phyloP scores from a whole-genome alignment of 257 asterid species.

The Nicotiana tabacum region DNA sequence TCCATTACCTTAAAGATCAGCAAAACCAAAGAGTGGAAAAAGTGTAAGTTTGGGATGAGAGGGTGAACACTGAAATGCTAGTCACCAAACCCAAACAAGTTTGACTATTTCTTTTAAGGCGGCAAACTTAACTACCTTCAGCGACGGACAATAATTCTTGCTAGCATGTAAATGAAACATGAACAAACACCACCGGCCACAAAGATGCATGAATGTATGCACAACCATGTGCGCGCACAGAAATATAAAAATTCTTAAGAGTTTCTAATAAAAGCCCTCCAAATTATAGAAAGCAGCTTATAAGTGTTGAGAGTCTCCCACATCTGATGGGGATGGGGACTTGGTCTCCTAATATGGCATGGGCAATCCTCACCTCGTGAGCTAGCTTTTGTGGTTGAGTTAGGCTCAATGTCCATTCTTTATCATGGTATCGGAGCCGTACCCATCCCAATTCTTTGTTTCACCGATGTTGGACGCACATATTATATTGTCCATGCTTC shows the following conservation, averaged over 20 bases:
- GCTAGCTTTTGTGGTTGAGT: too few species aligned
- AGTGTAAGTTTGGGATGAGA: background rate
- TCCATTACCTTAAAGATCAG: conserved; percentile 52
- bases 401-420: too few species aligned
- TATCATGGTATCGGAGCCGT: too few species aligned
- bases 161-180: background rate
- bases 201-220: background rate
- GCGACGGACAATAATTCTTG: background rate
- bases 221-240: background rate
- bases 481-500: too few species aligned
- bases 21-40: conserved; percentile 6
- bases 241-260: background rate
- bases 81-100: background rate
- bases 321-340: too few species aligned
- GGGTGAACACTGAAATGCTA: background rate
- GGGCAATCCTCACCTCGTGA: too few species aligned
- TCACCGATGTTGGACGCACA: too few species aligned
- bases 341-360: too few species aligned
- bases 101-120: background rate
- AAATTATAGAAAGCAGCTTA: background rate
- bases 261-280: background rate
- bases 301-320: too few species aligned
- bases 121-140: background rate
- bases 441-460: too few species aligned
- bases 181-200: background rate